phyloP scores from a whole-genome alignment of 148 eudicot species.

The Camellia sinensis region DNA sequence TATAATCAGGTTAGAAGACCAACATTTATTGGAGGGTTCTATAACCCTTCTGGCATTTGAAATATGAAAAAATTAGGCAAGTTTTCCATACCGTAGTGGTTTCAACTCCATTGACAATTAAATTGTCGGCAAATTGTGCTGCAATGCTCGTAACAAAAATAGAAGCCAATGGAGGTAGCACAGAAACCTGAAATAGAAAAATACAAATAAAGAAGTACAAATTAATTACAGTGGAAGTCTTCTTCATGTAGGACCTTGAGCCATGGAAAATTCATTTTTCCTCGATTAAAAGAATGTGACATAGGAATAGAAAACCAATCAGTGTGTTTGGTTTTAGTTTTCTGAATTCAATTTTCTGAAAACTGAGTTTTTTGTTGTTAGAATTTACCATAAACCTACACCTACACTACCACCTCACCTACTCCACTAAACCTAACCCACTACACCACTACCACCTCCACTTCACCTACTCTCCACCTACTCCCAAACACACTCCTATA shows the following conservation, averaged over 20 bases:
- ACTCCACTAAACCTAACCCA: no score
- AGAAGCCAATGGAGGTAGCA: slow-evolving; percentile 94
- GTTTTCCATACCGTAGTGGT: slow-evolving; percentile 63
- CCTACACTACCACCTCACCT: no score
- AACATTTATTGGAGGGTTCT: not conserved
- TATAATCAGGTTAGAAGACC: not conserved
- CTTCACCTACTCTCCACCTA: no score
- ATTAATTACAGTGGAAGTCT: not conserved
- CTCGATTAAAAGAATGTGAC: not conserved
- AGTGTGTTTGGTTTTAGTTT: no score
- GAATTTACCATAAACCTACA: no score
- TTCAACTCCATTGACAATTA: slow-evolving; percentile 79
- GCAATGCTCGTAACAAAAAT: slow-evolving; percentile 77
- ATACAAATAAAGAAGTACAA: not conserved
- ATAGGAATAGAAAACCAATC: not conserved
- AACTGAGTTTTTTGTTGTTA: no score
- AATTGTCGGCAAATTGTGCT: slow-evolving; percentile 77
- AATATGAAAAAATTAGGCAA: not conserved
- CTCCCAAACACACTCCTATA: no score
- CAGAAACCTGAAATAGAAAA: slow-evolving; percentile 63
- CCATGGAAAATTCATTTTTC: not conserved
- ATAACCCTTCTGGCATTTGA: not conserved
- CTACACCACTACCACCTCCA: no score
- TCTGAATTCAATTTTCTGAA: no score
- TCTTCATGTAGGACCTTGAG: not conserved